Evolutionary conservation across 2,329 filamentous ascomycete genomes (phyloP), one percentile per base, ranked within the genome.

Genomic region (Myriosclerotinia duriaeana): DNA sequence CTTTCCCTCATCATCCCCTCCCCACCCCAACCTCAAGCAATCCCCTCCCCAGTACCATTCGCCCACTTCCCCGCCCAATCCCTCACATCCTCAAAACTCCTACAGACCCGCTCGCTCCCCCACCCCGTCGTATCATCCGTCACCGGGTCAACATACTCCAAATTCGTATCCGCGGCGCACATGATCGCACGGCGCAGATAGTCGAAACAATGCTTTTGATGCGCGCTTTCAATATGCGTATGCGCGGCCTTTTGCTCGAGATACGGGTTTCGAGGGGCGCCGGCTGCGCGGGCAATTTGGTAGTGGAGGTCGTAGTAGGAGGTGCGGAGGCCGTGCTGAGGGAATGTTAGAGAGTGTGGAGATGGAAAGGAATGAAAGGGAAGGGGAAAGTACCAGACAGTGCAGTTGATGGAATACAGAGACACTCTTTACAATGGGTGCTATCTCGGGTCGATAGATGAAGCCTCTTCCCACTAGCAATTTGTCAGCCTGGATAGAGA

Each of bases 341-440:
- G 3, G 9, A 2, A 11, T 3, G 5, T 26, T 17, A 26, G 36
- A 20, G 7, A 20, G 22, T 14, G 5, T 4, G 12, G 2, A 38
- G 14, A 15, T 2, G 17, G 40, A 2, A n/a, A 26, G 7, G 17
- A 2, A 46, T 20, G 30, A 12, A 20, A 11, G 6, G 56, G 11
- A 58, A 38, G 36, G 36, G 14, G 15, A 5, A 53, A 34, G 5
- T 42, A 70, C 68, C 1, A 71, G 62, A 22, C 69, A 71, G 54
- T 71, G 69, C 2, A 71, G 26, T 58, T 71, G 68, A 38, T 71
- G 69, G 42, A 71, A 71, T 48, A 68, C 68, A 0, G 68, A 59
- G 11, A 65, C 44, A 15, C 55, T 55, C 26, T 50, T 52, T 6
- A 65, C 44, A 15, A 44, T 52, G 1, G 64, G 55, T 15, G 64